Evolutionary conservation across 176 grass and related monocot species (phyloP), one percentile per base, ranked within the genome.

Genomic region (Triticum urartu): DNA sequence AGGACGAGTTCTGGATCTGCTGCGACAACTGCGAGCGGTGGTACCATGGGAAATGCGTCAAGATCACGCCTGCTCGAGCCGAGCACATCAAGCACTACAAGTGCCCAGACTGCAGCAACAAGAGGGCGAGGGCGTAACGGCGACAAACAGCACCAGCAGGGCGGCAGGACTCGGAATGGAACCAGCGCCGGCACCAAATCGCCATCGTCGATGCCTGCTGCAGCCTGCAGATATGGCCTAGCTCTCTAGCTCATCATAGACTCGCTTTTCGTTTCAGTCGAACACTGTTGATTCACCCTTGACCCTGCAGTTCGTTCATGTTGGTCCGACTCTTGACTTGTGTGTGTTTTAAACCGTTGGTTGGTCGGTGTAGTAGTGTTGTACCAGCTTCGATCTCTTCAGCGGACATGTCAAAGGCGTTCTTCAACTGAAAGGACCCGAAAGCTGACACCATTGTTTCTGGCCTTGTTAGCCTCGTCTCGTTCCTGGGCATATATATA

Each of bases 11-110:
- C 62, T 98, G 93, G 96, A 98, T 98, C 65, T 95, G 93, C 82
- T 98, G 96, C 5, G 93, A 95, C 66, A 71, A 87, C 8, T 98
- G 96, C 7, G 93, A 98, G 85, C 89, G 88, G 63, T 98, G 93
- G 96, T 98, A 95, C 82, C 96, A 98, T 83, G 96, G 96, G 5
- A 93, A 93, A 66, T 98, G 96, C 9, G 96, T 98, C 58, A 98
- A 90, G 88, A 92, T 98, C 72, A 95, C 95, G 1, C 93, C 95
- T 39, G 96, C 96, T 42, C 83, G 92, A 69, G 93, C 93, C 0
- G 96, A 98, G 86, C 96, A 98, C 65, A 98, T 98, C 79, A 98
- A 95, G 88, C 96, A 95, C 66, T 98, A 98, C 88, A 98, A 94
- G 33, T 98, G 96, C 90, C 93, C 96, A 78, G 94, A 92, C 72